Evolutionary conservation across 2,329 filamentous ascomycete genomes (phyloP).

Genomic region (Emericellopsis cladophorae): DNA sequence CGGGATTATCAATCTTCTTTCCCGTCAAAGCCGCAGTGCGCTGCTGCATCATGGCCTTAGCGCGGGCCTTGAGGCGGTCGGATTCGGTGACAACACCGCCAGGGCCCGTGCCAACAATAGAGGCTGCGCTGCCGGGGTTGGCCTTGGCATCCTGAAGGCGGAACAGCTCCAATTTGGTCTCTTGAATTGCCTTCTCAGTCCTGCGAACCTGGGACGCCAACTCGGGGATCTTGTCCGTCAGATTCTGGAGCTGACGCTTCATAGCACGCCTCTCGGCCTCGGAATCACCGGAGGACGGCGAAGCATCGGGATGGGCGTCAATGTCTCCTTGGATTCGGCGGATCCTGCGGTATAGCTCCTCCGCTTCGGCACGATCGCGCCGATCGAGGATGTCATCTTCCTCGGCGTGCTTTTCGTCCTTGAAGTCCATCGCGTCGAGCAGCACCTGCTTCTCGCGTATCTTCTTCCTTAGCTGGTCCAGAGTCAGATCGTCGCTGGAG

Average conservation of each 20-base stretch:
- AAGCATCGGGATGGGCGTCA: slow-evolving; percentile 70
- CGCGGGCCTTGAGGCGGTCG: slow-evolving; percentile 85
- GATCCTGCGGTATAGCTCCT: slow-evolving; percentile 88
- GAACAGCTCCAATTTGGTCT: slow-evolving; percentile 85
- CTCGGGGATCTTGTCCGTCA: slow-evolving; percentile 83
- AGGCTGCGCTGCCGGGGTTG: slow-evolving; percentile 65
- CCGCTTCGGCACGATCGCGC: slow-evolving; percentile 79
- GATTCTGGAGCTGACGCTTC: slow-evolving; percentile 76
- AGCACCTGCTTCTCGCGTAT: slow-evolving; percentile 90
- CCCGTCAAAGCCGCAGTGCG: slow-evolving; percentile 86
- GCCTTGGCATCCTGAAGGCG: slow-evolving; percentile 86
- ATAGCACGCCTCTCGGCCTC: slow-evolving; percentile 78
- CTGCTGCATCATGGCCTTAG: slow-evolving; percentile 98
- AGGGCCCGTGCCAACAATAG: slow-evolving; percentile 84
- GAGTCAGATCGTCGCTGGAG: slow-evolving; percentile 67
- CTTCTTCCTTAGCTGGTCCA: slow-evolving; percentile 85
- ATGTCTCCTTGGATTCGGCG: slow-evolving; percentile 89
- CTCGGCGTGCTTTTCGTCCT: slow-evolving; percentile 78
- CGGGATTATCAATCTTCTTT: slow-evolving; percentile 52
- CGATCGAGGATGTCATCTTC: slow-evolving; percentile 88
- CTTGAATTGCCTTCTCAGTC: slow-evolving; percentile 84
- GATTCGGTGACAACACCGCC: slow-evolving; percentile 85
- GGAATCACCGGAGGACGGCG: slow-evolving; percentile 61
- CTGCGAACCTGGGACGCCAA: slow-evolving; percentile 84
- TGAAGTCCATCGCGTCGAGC: slow-evolving; percentile 91